These are phyloP conservation scores for Arabis hirsuta DNA, from an alignment of 345 rosid species.

Conservation along the genomic window DNA sequence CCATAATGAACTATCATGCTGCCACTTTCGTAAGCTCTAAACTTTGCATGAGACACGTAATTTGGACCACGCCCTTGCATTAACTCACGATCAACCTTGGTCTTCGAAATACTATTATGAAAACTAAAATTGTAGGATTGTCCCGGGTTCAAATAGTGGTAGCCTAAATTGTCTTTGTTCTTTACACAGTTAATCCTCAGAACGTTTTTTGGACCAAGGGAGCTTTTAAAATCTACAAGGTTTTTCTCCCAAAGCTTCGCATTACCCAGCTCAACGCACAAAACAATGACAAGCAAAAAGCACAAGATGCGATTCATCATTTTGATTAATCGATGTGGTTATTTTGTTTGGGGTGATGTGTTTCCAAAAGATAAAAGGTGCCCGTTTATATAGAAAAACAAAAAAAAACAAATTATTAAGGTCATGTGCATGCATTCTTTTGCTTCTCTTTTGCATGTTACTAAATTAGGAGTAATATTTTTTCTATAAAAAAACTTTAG, in stretches of 20 bases:
- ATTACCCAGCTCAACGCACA: conserved; percentile 2
- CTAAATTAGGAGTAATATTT: no score
- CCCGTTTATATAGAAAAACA: no score
- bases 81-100: neutral
- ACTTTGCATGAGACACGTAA: conserved; percentile 10
- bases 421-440: no score
- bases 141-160: neutral
- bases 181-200: neutral
- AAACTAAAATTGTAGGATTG: conserved; percentile 2
- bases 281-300: conserved; percentile 5
- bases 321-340: neutral
- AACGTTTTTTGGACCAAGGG: neutral
- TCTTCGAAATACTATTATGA: conserved; percentile 7
- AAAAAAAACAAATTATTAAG: no score
- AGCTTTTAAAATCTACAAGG: neutral
- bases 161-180: neutral
- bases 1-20: neutral
- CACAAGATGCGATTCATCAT: neutral
- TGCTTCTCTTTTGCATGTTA: no score
- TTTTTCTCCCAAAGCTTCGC: neutral
- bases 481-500: no score
- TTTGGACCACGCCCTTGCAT: no score
- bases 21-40: neutral
- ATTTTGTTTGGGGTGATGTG: neutral
- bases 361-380: neutral